Evolutionary conservation across 164 flowering plant genomes (phyloP), one percentile per base, ranked within the genome.

Genomic region (Liriodendron chinense): DNA sequence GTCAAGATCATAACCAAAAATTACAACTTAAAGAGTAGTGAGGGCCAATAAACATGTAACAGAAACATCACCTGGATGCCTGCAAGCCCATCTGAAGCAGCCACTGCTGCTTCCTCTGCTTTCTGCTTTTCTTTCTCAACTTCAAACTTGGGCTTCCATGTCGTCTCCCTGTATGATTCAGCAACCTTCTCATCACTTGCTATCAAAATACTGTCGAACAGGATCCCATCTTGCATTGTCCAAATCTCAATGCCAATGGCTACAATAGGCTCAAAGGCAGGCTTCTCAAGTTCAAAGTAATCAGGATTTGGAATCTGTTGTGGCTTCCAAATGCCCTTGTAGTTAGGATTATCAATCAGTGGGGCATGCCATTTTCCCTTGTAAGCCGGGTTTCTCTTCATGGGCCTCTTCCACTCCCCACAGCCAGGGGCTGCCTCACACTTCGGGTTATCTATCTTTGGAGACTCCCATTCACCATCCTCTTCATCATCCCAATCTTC

Each of bases 401-500:
- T 89, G 68, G 99, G 99, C 74, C 80, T 92, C 88, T 96, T 96
- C 99, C 99, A 96, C 79, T 92, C 97, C 48, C 99, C 99, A 81
- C 99, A 96, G 61, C 99, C 99, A 80, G 98, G 98, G 26, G 89
- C 98, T 5, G 73, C 63, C 73, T 79, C 92, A 81, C 99, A 96
- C 83, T 89, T 89, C 0, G 97, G 99, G 84, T 94, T 96, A 26
- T 92, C 96, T 72, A 91, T 84, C 81, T 92, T 94, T 24, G 98
- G 99, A 23, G 97, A 92, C 82, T 96, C 99, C 97, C 97, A 96
- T 79, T 90, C 98, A 86, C 99, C 99, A 85, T 96, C 99, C 84
- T 92, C 99, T 22, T 96, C 98, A 78, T 96, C 99, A 86, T 96
- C 98, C 98, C 99, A 96, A 82, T 96, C 99, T 79, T 96, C 98